Evolutionary conservation across 129 eudicot genomes (phyloP).

Genomic region (Ambrosia artemisiifolia): DNA sequence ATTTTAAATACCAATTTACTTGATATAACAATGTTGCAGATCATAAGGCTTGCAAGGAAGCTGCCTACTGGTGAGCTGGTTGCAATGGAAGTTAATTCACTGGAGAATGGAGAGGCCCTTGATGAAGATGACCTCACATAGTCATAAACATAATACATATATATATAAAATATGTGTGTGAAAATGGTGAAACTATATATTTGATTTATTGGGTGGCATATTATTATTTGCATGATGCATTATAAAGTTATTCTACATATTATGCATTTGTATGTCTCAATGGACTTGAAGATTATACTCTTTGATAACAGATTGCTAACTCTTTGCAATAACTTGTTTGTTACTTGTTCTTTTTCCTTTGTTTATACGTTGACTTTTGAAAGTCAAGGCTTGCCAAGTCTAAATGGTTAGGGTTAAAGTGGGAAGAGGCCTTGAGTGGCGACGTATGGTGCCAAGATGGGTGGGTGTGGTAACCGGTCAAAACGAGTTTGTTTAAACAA

Average conservation of each 20-base stretch:
- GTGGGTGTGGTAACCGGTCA: not conserved
- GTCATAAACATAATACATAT: slow-evolving; percentile 30
- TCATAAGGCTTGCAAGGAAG: slow-evolving; percentile 86
- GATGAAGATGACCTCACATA: slow-evolving; percentile 94
- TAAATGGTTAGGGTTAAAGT: not conserved
- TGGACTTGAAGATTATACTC: not conserved
- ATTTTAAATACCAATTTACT: not conserved
- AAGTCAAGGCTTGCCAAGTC: not conserved
- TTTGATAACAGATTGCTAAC: slow-evolving; percentile 4
- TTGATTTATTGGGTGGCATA: slow-evolving; percentile 25
- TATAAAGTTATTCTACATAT: slow-evolving; percentile 2
- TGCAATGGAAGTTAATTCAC: slow-evolving; percentile 39
- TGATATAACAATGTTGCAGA: slow-evolving; percentile 39
- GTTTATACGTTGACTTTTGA: not conserved
- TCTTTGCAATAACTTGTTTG: not conserved
- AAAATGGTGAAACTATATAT: slow-evolving; percentile 11
- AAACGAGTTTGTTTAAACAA: not conserved
- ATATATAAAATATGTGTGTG: slow-evolving; percentile 10
- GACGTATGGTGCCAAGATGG: not conserved
- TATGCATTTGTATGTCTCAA: slow-evolving; percentile 11
- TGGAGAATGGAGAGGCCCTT: slow-evolving; percentile 54
- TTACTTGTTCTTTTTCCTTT: not conserved
- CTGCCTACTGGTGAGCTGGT: slow-evolving; percentile 80
- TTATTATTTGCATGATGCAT: slow-evolving; percentile 19
- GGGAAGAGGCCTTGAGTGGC: not conserved